These are phyloP conservation scores for Penicillium soppii DNA, from an alignment of 495 filamentous ascomycete species.

Conservation along the genomic window DNA sequence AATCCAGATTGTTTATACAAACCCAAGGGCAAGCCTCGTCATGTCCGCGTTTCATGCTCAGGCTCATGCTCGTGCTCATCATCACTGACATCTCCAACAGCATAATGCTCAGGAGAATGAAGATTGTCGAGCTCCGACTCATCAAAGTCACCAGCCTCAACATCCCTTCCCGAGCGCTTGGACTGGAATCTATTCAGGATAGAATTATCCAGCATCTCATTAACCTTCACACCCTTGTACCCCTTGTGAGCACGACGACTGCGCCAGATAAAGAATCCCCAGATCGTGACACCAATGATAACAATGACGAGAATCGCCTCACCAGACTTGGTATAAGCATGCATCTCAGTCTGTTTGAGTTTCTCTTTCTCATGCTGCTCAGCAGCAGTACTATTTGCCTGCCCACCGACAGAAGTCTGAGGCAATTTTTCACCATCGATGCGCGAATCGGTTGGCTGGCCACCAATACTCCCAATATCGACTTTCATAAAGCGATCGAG, in stretches of 20 bases:
- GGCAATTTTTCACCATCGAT: slow-evolving; percentile 87
- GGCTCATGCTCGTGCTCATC: slow-evolving; percentile 30
- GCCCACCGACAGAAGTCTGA: slow-evolving; percentile 83
- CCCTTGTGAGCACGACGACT: slow-evolving; percentile 57
- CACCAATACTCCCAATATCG: slow-evolving; percentile 89
- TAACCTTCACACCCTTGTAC: slow-evolving; percentile 44
- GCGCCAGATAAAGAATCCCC: slow-evolving; percentile 86
- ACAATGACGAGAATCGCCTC: slow-evolving; percentile 88
- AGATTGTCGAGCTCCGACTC: slow-evolving; percentile 83
- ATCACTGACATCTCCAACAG: slow-evolving; percentile 44
- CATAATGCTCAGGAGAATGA: slow-evolving; percentile 48
- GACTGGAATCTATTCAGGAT: slow-evolving; percentile 42
- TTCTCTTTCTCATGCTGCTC: slow-evolving; percentile 72
- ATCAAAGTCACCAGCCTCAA: slow-evolving; percentile 87
- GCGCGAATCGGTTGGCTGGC: slow-evolving; percentile 74
- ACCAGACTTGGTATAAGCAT: slow-evolving; percentile 87
- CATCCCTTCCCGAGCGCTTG: slow-evolving; percentile 53
- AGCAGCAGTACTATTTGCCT: slow-evolving; percentile 74
- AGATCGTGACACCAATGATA: slow-evolving; percentile 68
- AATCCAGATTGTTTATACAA: too few species aligned
- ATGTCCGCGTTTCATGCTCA: slow-evolving; percentile 9
- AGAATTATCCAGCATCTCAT: slow-evolving; percentile 27
- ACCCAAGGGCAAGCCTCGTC: background rate
- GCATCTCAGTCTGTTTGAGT: slow-evolving; percentile 83
- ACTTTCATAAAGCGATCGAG: slow-evolving; percentile 94